Conservation (phyloP, 768 basidiomycete genomes). For the Leccinum pellstonianum region DNA sequence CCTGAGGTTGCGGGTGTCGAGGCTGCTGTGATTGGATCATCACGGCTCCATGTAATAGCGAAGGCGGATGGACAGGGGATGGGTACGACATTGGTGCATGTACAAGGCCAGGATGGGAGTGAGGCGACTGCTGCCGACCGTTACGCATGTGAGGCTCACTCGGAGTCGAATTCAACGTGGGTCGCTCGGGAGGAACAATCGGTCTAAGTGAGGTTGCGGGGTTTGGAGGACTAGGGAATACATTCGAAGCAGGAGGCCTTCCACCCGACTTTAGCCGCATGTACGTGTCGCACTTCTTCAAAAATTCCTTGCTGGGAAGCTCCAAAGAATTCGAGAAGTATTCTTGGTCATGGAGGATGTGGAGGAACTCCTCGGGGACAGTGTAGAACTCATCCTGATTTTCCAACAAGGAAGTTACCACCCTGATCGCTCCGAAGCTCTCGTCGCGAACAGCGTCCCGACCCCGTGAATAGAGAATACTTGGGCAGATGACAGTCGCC, state of each 20-base stretch:
- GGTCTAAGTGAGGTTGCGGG: slow-evolving; percentile 18
- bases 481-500: slow-evolving; percentile 97
- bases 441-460: slow-evolving; percentile 88
- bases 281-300: slow-evolving; percentile 95
- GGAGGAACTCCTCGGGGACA: slow-evolving; percentile 87
- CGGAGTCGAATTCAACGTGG: slow-evolving; percentile 40
- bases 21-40: slow-evolving; percentile 45
- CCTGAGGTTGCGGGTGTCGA: slow-evolving; percentile 42
- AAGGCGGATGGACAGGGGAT: slow-evolving; percentile 42
- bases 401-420: slow-evolving; percentile 83
- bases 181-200: slow-evolving; percentile 47
- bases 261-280: slow-evolving; percentile 66
- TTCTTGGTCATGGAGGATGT: slow-evolving; percentile 88
- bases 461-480: slow-evolving; percentile 88
- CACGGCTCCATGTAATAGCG: slow-evolving; percentile 44
- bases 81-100: slow-evolving; percentile 48
- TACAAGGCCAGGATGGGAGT: slow-evolving; percentile 38
- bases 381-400: slow-evolving; percentile 94
- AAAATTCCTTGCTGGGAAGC: slow-evolving; percentile 89
- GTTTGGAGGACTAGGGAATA: slow-evolving; percentile 31
- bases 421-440: slow-evolving; percentile 84
- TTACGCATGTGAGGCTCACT: slow-evolving; percentile 39
- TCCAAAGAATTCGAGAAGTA: slow-evolving; percentile 88
- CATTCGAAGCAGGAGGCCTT: slow-evolving; percentile 40
- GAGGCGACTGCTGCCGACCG: slow-evolving; percentile 40